Percentiles rank a stretch among this genome's conserved stretches.
Conservation (phyloP, 140 eudicot species). For the Ambrosia hybrid region DNA sequence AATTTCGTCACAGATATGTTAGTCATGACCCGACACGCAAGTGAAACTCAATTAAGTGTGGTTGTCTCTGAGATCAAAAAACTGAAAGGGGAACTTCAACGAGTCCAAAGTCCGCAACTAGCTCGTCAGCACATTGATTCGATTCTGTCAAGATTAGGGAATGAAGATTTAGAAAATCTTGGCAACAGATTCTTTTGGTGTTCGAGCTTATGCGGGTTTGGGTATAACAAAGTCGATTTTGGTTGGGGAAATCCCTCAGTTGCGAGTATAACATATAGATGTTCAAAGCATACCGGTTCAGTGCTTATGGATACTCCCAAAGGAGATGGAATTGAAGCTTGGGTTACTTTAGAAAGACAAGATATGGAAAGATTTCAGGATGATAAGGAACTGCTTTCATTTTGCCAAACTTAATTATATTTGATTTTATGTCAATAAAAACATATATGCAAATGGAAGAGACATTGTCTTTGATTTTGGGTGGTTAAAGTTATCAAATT, state of each 20-base stretch:
- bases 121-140: background rate
- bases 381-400: background rate
- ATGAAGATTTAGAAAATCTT: background rate
- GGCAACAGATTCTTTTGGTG: background rate
- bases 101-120: background rate
- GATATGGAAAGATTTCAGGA: background rate
- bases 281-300: background rate
- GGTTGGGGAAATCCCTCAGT: background rate
- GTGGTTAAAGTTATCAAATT: no score
- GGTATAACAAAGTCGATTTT: background rate
- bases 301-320: background rate
- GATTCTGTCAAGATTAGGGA: background rate
- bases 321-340: background rate
- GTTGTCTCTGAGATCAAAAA: background rate
- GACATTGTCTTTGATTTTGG: no score
- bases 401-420: background rate
- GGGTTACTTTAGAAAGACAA: background rate
- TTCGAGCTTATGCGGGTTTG: background rate
- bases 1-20: background rate
- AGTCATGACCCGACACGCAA: background rate
- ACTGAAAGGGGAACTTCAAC: background rate
- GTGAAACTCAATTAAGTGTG: background rate
- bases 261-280: background rate
- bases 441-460: no score
- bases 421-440: no score